phyloP scores from a whole-genome alignment of 805 yeast species.

The Clavispora vitiphila region DNA sequence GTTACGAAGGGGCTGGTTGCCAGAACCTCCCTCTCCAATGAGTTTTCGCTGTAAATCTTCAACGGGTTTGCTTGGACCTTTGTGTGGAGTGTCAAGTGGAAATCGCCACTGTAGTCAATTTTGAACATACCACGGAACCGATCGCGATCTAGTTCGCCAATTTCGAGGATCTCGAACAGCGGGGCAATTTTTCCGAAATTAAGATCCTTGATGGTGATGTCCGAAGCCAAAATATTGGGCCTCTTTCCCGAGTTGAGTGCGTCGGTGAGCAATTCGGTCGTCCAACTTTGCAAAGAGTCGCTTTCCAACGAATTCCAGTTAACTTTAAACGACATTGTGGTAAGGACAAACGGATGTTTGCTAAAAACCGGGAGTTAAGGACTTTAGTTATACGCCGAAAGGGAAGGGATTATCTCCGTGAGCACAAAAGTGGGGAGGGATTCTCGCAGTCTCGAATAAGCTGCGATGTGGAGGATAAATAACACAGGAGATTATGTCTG shows the following conservation, averaged over 20 bases:
- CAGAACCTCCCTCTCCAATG: slow-evolving; percentile 30
- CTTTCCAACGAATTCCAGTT: slow-evolving; percentile 73
- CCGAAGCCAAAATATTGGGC: slow-evolving; percentile 67
- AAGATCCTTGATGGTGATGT: slow-evolving; percentile 61
- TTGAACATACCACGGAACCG: slow-evolving; percentile 79
- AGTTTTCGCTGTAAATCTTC: slow-evolving; percentile 54
- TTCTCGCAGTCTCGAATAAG: too few relatives aligned
- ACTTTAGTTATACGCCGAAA: not conserved
- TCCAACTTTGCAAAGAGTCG: slow-evolving; percentile 56
- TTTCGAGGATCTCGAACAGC: slow-evolving; percentile 69
- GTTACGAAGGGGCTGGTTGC: slow-evolving; percentile 45
- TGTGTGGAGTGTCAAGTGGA: slow-evolving; percentile 67
- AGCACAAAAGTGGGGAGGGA: not conserved
- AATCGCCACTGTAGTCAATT: slow-evolving; percentile 70
- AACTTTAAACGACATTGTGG: slow-evolving; percentile 67
- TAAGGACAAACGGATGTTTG: not conserved
- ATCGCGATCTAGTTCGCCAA: slow-evolving; percentile 75
- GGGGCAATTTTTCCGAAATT: slow-evolving; percentile 75
- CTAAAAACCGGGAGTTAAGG: not conserved
- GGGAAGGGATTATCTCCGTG: too few relatives aligned
- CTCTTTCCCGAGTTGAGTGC: slow-evolving; percentile 70
- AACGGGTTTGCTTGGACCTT: slow-evolving; percentile 82
- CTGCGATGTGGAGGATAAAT: too few relatives aligned
- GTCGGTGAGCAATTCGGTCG: slow-evolving; percentile 60
- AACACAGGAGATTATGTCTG: too few relatives aligned